phyloP scores from a whole-genome alignment of 805 yeast genomes.

The Candida orba region DNA sequence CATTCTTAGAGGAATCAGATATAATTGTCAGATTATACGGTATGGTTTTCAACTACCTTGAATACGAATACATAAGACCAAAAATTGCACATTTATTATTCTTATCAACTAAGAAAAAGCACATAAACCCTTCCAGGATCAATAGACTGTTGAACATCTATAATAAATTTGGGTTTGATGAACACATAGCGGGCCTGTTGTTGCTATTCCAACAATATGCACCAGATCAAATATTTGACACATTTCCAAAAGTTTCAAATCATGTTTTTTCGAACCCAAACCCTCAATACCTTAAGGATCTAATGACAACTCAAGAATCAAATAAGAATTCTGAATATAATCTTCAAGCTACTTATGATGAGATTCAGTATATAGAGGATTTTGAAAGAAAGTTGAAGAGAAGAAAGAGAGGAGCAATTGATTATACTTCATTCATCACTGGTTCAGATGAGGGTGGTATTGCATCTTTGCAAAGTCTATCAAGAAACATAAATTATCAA shows the following conservation, averaged over 20 bases:
- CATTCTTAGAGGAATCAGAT: constrained; percentile 17
- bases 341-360: background rate
- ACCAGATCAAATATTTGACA: constrained; percentile 21
- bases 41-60: constrained; percentile 28
- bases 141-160: constrained; percentile 18
- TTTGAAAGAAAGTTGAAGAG: constrained; percentile 13
- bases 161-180: constrained; percentile 14
- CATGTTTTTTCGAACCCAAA: constrained; percentile 21
- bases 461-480: constrained; percentile 6
- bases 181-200: constrained; percentile 18
- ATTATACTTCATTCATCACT: constrained; percentile 4
- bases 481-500: background rate
- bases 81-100: constrained; percentile 28
- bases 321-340: constrained; percentile 2
- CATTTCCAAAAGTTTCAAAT: constrained; percentile 20
- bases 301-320: background rate
- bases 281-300: constrained; percentile 3
- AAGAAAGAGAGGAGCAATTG: constrained; percentile 9
- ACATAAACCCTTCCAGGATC: constrained; percentile 26
- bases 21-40: constrained; percentile 20
- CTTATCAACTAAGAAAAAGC: constrained; percentile 24
- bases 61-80: constrained; percentile 28
- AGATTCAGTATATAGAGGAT: constrained; percentile 6
- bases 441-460: constrained; percentile 2
- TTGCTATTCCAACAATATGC: constrained; percentile 16